These are phyloP conservation scores for Penicillium longicatenatum DNA, from an alignment of 495 filamentous ascomycete species.

Conservation along the genomic window DNA sequence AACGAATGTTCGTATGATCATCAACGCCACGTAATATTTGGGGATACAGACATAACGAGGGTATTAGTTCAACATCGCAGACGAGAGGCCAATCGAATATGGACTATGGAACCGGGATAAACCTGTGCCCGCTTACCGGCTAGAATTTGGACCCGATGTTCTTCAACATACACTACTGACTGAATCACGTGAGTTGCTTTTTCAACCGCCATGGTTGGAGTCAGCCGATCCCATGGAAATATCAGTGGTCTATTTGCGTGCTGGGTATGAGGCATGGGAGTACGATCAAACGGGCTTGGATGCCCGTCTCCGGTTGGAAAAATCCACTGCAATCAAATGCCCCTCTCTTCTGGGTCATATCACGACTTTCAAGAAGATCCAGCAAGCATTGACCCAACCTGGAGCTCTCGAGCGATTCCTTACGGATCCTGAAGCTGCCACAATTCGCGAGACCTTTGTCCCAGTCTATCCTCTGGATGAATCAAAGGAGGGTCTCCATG, in stretches of 20 bases:
- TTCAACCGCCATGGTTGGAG: constrained; percentile 62
- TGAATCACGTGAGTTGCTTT: constrained; percentile 65
- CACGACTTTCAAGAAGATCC: constrained; percentile 83
- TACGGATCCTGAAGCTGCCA: constrained; percentile 32
- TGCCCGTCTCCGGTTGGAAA: constrained; percentile 70
- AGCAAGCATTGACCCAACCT: constrained; percentile 74
- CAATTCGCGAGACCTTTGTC: constrained; percentile 64
- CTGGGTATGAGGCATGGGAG: constrained; percentile 77
- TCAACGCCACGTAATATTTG: neutral
- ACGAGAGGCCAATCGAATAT: constrained; percentile 61
- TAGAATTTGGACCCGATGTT: constrained; percentile 62
- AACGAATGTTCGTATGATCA: constrained; percentile 49
- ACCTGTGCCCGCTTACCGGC: constrained; percentile 49
- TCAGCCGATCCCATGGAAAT: constrained; percentile 59
- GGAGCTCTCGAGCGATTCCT: constrained; percentile 66
- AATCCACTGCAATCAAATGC: constrained; percentile 79
- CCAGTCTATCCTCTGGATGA: constrained; percentile 75
- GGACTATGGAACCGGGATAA: constrained; percentile 53
- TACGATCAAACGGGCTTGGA: constrained; percentile 63
- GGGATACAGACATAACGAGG: neutral
- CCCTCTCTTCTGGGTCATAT: constrained; percentile 82
- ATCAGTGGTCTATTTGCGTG: constrained; percentile 78
- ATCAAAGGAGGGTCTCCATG: constrained; percentile 61
- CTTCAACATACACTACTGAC: constrained; percentile 61
- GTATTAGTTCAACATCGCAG: constrained; percentile 69